Conservation (phyloP, 352 stramenopile genomes). For the Blastocystis sp. region DNA sequence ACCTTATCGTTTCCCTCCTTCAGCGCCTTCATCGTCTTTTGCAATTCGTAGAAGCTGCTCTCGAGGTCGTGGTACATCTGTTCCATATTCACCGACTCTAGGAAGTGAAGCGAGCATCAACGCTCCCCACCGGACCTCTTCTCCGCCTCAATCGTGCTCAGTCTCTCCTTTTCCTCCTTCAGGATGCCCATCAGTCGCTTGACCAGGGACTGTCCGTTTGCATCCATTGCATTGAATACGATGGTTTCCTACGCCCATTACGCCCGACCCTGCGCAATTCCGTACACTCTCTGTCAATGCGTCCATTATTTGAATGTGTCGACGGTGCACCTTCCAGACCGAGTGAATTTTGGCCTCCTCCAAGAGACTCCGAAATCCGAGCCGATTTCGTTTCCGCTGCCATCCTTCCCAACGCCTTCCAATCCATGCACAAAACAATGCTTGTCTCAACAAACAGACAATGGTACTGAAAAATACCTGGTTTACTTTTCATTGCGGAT, state of each 20-base stretch:
- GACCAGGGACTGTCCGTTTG: constrained; percentile 5
- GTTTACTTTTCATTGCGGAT: background rate
- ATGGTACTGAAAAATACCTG: background rate
- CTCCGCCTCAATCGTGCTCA: constrained; percentile 6
- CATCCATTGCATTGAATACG: constrained; percentile 44
- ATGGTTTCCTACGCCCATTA: constrained; percentile 30
- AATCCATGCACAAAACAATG: background rate
- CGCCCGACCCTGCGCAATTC: background rate
- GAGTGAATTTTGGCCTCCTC: background rate
- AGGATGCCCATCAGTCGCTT: background rate
- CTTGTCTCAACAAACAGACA: background rate
- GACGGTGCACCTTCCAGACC: background rate
- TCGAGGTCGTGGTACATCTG: constrained; percentile 65
- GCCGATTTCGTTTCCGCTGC: background rate
- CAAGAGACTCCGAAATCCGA: background rate
- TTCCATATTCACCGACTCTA: constrained; percentile 48
- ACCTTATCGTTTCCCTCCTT: constrained; percentile 37
- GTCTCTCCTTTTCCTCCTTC: background rate
- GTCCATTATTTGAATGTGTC: background rate
- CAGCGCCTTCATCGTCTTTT: constrained; percentile 24
- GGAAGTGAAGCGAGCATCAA: background rate
- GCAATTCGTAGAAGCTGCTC: constrained; percentile 41
- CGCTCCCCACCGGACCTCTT: constrained; percentile 13
- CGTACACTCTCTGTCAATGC: constrained; percentile 52
- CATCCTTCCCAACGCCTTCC: background rate